phyloP scores from a whole-genome alignment of 2,329 filamentous ascomycete genomes.

The Pseudogymnoascus sp. region DNA sequence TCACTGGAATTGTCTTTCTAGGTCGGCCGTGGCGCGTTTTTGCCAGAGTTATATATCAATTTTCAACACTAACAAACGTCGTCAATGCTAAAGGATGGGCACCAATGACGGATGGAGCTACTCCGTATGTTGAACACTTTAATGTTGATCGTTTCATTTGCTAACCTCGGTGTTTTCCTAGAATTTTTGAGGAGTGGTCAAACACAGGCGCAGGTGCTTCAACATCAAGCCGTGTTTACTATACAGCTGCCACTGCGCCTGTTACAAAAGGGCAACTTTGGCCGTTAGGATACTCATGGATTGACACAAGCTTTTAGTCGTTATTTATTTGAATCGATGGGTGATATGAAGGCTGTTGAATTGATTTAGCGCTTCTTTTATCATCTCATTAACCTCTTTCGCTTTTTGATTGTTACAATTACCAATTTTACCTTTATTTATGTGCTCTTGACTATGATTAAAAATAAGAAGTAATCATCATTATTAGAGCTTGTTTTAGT shows the following conservation, averaged over 20 bases:
- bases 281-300: conserved; percentile 11
- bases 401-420: not conserved
- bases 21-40: conserved; percentile 46
- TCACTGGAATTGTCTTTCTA: conserved; percentile 39
- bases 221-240: conserved; percentile 12
- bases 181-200: conserved; percentile 15
- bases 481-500: not conserved
- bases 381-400: not conserved
- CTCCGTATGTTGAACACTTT: conserved; percentile 16
- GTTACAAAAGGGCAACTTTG: conserved; percentile 11
- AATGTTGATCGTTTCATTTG: not conserved
- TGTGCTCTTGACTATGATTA: not conserved
- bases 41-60: conserved; percentile 45
- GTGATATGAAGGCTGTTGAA: not conserved
- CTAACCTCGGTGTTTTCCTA: not conserved
- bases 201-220: conserved; percentile 14
- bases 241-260: conserved; percentile 14
- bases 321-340: not conserved
- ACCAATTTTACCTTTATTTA: not conserved
- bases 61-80: conserved; percentile 39
- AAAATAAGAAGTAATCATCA: not conserved
- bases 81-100: conserved; percentile 46
- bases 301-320: conserved; percentile 12
- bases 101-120: conserved; percentile 17
- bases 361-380: not conserved